Evolutionary conservation across 2,329 filamentous ascomycete genomes (phyloP).

Genomic region (Phoma sp.): DNA sequence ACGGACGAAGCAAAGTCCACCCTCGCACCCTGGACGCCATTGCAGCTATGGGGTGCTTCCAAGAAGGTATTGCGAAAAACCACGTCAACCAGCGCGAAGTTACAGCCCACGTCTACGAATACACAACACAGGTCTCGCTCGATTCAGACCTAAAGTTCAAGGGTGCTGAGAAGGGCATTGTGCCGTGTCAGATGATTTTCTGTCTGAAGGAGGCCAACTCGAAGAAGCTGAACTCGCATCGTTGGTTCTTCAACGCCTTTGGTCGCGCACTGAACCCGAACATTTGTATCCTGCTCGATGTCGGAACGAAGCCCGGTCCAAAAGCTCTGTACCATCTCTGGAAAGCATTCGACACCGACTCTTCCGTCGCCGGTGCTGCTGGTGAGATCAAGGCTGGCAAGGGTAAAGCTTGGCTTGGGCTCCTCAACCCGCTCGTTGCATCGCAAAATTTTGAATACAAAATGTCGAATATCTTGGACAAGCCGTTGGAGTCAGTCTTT

Average conservation of each 20-base stretch:
- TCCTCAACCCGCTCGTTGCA: conserved; percentile 92
- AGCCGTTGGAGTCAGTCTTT: conserved; percentile 95
- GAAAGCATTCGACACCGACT: conserved; percentile 99
- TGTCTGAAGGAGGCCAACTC: conserved; percentile 97
- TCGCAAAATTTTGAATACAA: conserved; percentile 99
- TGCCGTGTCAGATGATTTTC: conserved; percentile 97
- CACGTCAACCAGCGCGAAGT: conserved; percentile 95
- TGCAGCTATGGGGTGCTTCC: conserved; percentile 96
- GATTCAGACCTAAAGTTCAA: conserved; percentile 98
- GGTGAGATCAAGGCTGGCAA: conserved; percentile 98
- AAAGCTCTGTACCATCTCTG: conserved; percentile 97
- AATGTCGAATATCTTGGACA: conserved; percentile 99
- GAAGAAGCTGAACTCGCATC: conserved; percentile 97
- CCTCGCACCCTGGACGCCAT: conserved; percentile 91
- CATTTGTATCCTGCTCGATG: conserved; percentile 94
- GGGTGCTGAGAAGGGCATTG: conserved; percentile 97
- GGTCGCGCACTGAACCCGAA: conserved; percentile 92
- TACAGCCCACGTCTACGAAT: conserved; percentile 97
- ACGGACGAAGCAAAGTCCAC: conserved; percentile 92
- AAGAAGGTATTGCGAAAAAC: conserved; percentile 98
- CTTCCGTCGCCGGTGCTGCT: conserved; percentile 94
- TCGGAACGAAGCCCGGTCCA: conserved; percentile 87
- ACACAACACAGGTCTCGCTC: conserved; percentile 96
- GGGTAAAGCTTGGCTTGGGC: conserved; percentile 79
- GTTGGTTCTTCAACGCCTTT: conserved; percentile 99